These are phyloP conservation scores for Rhazya stricta DNA, from an alignment of 257 asterid species.

Conservation along the genomic window DNA sequence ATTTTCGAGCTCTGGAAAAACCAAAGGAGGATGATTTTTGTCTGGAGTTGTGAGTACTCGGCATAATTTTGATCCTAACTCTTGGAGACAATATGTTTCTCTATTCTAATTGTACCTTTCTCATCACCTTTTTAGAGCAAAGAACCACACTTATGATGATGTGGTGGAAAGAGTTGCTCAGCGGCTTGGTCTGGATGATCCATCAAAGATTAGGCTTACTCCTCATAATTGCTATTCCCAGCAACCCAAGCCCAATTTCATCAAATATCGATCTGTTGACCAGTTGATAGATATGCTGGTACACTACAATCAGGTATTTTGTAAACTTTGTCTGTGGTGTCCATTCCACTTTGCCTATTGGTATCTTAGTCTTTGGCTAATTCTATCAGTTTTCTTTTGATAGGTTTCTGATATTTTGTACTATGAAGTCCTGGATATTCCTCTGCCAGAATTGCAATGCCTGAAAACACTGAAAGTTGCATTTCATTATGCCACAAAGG, in stretches of 20 bases:
- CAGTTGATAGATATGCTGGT: slow-evolving; percentile 90
- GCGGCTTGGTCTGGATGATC: slow-evolving; percentile 77
- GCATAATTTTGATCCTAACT: slow-evolving; percentile 11
- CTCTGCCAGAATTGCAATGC: slow-evolving; percentile 95
- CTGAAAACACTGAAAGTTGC: slow-evolving; percentile 93
- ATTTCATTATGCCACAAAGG: slow-evolving; percentile 88
- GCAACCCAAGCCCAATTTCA: slow-evolving; percentile 91
- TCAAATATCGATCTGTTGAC: slow-evolving; percentile 83
- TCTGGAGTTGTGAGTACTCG: slow-evolving; percentile 77
- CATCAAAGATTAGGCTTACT: slow-evolving; percentile 92
- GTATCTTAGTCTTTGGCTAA: background rate
- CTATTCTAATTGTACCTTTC: slow-evolving; percentile 16
- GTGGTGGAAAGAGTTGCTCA: slow-evolving; percentile 92
- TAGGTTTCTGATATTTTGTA: slow-evolving; percentile 90
- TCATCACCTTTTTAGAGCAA: slow-evolving; percentile 53
- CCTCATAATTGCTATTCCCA: slow-evolving; percentile 98
- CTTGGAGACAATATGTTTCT: slow-evolving; percentile 15
- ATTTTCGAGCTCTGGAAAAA: slow-evolving; percentile 79
- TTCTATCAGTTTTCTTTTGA: slow-evolving; percentile 14
- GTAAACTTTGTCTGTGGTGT: background rate
- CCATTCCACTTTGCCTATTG: background rate
- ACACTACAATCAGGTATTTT: slow-evolving; percentile 90
- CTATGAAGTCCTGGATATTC: slow-evolving; percentile 96
- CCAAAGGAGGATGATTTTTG: slow-evolving; percentile 93
- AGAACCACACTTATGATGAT: slow-evolving; percentile 87